Evolutionary conservation across 495 filamentous ascomycete species (phyloP), one percentile per base, ranked within the genome.

Genomic region (Trichoderma reesei): DNA sequence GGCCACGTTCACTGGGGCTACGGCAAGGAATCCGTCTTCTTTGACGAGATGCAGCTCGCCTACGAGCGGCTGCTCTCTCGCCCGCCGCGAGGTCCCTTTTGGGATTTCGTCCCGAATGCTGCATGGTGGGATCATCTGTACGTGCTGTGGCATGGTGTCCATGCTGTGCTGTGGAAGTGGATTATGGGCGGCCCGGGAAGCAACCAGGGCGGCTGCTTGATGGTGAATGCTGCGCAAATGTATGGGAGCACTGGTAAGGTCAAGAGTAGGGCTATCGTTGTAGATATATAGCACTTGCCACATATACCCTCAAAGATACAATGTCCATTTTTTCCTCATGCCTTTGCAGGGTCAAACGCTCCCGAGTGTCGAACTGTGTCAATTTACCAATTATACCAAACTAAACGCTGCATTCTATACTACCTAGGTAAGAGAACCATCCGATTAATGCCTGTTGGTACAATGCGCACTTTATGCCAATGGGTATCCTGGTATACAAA

Each of bases 1-100:
- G 93, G 92, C 5, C 94, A 98, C 71, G 80, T 95, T 34, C 94
- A 98, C 74, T 85, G 77, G 65, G 84, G 82, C n/a, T 73, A 81
- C 63, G 86, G 86, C 7, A 72, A 75, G 31, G 86, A 92, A 68
- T 76, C 83, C 3, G 77, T 90, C 1, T 91, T 85, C 76, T 96
- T 86, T 85, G 91, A 95, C 71, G 81, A 89, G 59, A 86, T 83
- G 60, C 90, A 96, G 70, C 73, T 68, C 33, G 80, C 83, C 0
- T 92, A 89, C 80, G 90, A 92, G 73, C 74, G 80, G 41, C 75
- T 90, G 11, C 80, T 84, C 77, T 72, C 73, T 5, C 70, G 80
- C 41, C 82, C 74, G 63, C 75, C 71, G 14, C 72, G 71, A 4
- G 82, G 85, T 0, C 68, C 82, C 5, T 61, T 85, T 1, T 72